A percentile compares a stretch with the other conserved stretches of the same genome.
These are phyloP conservation scores for Septoria petroselini DNA, from an alignment of 2,329 filamentous ascomycete species.

Conservation along the genomic window DNA sequence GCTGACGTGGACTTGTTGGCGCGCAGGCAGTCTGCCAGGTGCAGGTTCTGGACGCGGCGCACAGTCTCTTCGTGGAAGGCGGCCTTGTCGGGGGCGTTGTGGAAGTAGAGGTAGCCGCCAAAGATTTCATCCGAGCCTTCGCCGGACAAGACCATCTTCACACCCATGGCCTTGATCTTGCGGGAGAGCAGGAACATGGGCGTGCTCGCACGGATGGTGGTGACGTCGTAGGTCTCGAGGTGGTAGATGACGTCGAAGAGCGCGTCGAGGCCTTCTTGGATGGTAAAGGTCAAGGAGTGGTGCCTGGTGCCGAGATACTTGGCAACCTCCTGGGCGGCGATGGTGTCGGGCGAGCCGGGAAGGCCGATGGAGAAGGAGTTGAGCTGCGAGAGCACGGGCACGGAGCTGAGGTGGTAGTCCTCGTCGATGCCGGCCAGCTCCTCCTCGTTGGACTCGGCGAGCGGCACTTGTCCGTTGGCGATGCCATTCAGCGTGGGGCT, in stretches of 20 bases:
- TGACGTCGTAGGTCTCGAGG: constrained; percentile 96
- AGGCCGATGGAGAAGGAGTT: constrained; percentile 99
- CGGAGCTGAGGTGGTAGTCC: constrained; percentile 80
- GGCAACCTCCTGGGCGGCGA: constrained; percentile 87
- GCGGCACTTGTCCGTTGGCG: constrained; percentile 47
- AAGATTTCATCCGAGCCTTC: constrained; percentile 99
- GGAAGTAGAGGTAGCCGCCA: constrained; percentile 98
- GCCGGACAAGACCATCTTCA: constrained; percentile 98
- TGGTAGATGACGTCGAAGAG: constrained; percentile 97
- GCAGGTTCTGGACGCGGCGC: constrained; percentile 90
- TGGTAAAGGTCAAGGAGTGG: constrained; percentile 96
- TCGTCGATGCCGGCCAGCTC: constrained; percentile 93
- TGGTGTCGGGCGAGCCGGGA: constrained; percentile 85
- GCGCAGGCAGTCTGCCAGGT: constrained; percentile 90
- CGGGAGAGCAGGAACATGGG: constrained; percentile 97
- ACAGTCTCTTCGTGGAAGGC: constrained; percentile 97
- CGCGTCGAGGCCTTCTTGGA: constrained; percentile 94
- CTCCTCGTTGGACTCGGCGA: constrained; percentile 53
- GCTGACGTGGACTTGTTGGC: constrained; percentile 99
- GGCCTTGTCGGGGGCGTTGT: constrained; percentile 83
- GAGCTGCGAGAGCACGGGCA: constrained; percentile 88
- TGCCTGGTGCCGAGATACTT: constrained; percentile 97
- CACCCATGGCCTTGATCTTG: constrained; percentile 99
- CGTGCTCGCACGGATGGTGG: constrained; percentile 95
- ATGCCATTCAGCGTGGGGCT: constrained; percentile 32